Evolutionary conservation across 2,329 filamentous ascomycete genomes (phyloP).

Genomic region (Raffaelea arxii): DNA sequence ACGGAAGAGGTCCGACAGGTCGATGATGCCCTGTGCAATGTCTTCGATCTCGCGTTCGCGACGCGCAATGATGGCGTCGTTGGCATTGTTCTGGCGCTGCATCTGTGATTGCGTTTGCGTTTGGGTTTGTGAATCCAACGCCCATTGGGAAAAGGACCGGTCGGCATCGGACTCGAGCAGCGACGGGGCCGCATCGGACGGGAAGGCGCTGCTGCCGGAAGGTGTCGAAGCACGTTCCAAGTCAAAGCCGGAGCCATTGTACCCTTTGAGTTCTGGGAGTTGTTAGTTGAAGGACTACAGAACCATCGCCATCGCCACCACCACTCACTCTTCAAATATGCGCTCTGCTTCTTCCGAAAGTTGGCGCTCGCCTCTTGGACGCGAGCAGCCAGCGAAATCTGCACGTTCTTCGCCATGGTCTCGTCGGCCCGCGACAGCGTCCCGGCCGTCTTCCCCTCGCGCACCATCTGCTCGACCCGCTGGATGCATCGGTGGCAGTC

Average conservation of each 20-base stretch:
- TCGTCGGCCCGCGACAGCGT: conserved; percentile 75
- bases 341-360: conserved; percentile 96
- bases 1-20: conserved; percentile 91
- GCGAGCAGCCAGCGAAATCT: conserved; percentile 77
- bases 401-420: conserved; percentile 92
- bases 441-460: conserved; percentile 64
- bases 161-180: conserved; percentile 91
- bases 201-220: conserved; percentile 17
- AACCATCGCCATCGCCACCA: neutral
- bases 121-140: conserved; percentile 70
- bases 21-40: conserved; percentile 96
- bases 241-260: conserved; percentile 34
- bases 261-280: conserved; percentile 58
- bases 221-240: conserved; percentile 45
- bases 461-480: conserved; percentile 77
- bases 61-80: conserved; percentile 79
- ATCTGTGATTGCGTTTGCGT: conserved; percentile 52
- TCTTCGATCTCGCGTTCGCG: conserved; percentile 95
- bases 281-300: too few relatives aligned
- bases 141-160: conserved; percentile 81
- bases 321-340: conserved; percentile 77
- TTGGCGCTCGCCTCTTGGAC: conserved; percentile 86
- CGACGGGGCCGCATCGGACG: conserved; percentile 61
- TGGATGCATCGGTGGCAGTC: conserved; percentile 84
- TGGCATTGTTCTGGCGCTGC: conserved; percentile 57